Base-by-base conservation (phyloP, 1,139 yeast species). In the Suhomyces bolitotheri region DNA sequence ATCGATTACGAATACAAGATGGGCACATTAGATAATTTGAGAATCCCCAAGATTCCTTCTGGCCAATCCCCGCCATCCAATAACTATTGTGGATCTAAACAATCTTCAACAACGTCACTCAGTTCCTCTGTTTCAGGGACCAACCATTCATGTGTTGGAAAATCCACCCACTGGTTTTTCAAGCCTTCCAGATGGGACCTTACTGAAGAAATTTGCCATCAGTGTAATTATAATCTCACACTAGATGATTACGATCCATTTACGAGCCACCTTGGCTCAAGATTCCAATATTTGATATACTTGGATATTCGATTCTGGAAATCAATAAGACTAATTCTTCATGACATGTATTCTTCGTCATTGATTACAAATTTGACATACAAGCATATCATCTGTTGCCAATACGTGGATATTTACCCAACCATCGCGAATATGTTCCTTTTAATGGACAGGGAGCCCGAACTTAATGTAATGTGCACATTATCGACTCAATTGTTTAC, bases 401-500 rank as follows among this genome's bases (percentile, higher is more conserved):
- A 88, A 51, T 89, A 88, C 52, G 84, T 89, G 27, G 95, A 88
- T 48, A 67, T 88, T 1, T 89, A 90, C 54, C 89, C 95, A 0
- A 73, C 77, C 3, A 63, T 89, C n/a, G 80, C 88, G 0, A 90
- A 88, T 47, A 74, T 77, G 71, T 88, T 76, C 55, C 73, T 82
- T 40, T 69, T 76, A 0, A 72, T 79, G 37, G 95, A 86, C 43
- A 66, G 90, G 30, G 97, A 89, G 42, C 94, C 95, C 0, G 96
- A 90, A 47, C 69, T 77, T 44, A 84, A 89, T 25, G 71, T 88
- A 15, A 78, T 89, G 77, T 71, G 82, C 23, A 73, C 81, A 7
- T 54, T 92, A 14, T 84, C 96, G 0, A 85, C 96, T 1, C 97
- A 92, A 55, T 64, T 90, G 9, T 89, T 89, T 54, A 88, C 96